Evolutionary conservation across 176 grass and related monocot species (phyloP), one percentile per base, ranked within the genome.

Genomic region (Chloris gayana): DNA sequence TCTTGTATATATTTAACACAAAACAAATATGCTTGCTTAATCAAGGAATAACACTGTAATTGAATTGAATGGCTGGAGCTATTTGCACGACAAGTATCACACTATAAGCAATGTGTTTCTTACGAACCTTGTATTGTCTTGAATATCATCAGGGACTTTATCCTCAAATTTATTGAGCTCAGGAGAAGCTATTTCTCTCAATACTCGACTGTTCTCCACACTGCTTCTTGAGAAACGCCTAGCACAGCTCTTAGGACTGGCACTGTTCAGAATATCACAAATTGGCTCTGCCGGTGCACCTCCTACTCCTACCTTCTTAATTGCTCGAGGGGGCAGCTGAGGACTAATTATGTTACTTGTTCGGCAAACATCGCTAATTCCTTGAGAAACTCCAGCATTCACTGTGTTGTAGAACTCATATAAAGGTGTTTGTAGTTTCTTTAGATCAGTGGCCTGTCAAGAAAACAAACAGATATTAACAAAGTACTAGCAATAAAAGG

Each of bases 381-480:
- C 60, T 80, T 78, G 73, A 81, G 76, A 81, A 74, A 82, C 81
- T 64, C 75, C 78, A 64, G 84, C 73, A 24, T 94, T 92, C 74
- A 90, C 83, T 49, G 87, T 94, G 83, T 94, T 92, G 80, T 92
- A 94, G 61, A 98, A 94, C 67, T 98, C 94, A 62, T 91, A 98
- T 73, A 98, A 82, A 87, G 92, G 91, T 62, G 89, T 89, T 54
- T 98, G 95, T 39, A 98, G 64, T 80, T 98, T 98, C 89, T 92
- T 94, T 70, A 98, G 83, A 85, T 98, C 95, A 69, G 85, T 82
- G 59, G 92, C 92, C 95, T 98, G 76, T 33, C 2, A 79, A 74
- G 47, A 67, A 41, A 17, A 49, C 19, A 81, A 79, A 75, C 10
- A 78, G 44, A 27, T 11, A 56, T 35, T 37, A 77, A 64, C 4